Percentiles rank a stretch among this genome's conserved stretches.
phyloP scores from a whole-genome alignment of 2,329 filamentous ascomycete genomes.

The Paecilomyces dactylethromorphus region DNA sequence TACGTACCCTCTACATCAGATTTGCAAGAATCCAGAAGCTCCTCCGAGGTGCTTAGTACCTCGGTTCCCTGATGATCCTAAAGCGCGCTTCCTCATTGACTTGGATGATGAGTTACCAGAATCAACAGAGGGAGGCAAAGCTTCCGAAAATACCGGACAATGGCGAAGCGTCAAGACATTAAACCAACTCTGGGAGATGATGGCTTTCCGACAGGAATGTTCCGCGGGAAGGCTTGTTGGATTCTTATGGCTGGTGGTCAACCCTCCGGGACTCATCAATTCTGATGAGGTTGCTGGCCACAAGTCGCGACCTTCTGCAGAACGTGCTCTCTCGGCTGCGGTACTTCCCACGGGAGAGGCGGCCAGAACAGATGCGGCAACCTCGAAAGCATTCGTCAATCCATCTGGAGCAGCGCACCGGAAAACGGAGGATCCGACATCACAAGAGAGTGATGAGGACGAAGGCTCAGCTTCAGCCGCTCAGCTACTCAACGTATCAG shows the following conservation, averaged over 20 bases:
- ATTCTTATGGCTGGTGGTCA: constrained; percentile 87
- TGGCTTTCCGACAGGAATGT: constrained; percentile 94
- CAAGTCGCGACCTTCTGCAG: constrained; percentile 2
- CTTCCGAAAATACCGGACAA: constrained; percentile 50
- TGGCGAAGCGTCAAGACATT: constrained; percentile 82
- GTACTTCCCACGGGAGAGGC: not conserved
- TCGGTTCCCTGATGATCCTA: constrained; percentile 90
- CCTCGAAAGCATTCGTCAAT: not conserved
- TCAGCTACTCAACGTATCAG: not conserved
- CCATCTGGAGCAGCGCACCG: not conserved
- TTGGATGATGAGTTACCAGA: constrained; percentile 71
- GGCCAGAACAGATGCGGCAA: not conserved
- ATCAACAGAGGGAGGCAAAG: constrained; percentile 17
- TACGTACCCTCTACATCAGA: constrained; percentile 66
- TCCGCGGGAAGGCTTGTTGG: constrained; percentile 87
- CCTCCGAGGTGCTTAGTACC: constrained; percentile 82
- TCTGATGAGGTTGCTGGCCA: constrained; percentile 21
- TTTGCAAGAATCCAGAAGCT: constrained; percentile 61
- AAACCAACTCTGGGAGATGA: constrained; percentile 97
- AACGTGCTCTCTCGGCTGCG: constrained; percentile 1
- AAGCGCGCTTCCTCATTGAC: constrained; percentile 80
- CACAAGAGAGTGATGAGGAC: not conserved
- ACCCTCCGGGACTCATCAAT: constrained; percentile 47
- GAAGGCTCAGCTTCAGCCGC: not conserved
- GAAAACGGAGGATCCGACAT: not conserved